Percentiles rank a stretch among this genome's conserved stretches.
Evolutionary conservation across 176 grass and related monocot genomes (phyloP).

Genomic region (Panicum miliaceum): DNA sequence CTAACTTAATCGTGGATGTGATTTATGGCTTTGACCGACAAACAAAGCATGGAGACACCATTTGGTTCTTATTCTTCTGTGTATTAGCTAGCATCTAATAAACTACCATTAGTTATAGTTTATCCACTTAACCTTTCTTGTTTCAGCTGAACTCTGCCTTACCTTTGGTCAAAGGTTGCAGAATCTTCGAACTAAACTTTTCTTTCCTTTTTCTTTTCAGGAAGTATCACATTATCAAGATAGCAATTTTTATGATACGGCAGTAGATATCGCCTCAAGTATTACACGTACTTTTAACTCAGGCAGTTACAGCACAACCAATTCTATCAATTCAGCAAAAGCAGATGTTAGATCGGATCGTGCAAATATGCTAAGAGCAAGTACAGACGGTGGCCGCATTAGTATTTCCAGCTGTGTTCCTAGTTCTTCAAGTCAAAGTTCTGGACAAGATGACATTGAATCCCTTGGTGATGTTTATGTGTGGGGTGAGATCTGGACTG

Average conservation of each 20-base stretch:
- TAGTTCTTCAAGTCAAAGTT: conserved; percentile 77
- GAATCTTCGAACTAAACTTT: neutral
- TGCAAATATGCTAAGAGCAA: conserved; percentile 88
- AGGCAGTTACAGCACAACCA: conserved; percentile 28
- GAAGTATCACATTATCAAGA: conserved; percentile 62
- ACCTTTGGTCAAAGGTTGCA: conserved; percentile 14
- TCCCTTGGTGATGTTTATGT: conserved; percentile 93
- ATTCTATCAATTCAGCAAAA: conserved; percentile 56
- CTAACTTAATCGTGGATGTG: neutral
- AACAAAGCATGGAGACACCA: neutral
- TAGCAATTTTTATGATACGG: conserved; percentile 45
- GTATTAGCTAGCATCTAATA: neutral
- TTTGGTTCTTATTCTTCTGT: conserved; percentile 20
- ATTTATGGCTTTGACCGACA: neutral
- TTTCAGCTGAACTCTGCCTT: neutral
- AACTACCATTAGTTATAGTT: neutral
- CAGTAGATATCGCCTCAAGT: conserved; percentile 54
- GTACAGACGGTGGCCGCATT: conserved; percentile 65
- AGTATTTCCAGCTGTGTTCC: conserved; percentile 87
- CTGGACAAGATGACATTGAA: conserved; percentile 80
- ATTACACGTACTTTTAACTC: conserved; percentile 57
- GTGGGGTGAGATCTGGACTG: conserved; percentile 91
- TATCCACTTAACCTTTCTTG: conserved; percentile 6
- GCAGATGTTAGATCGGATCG: conserved; percentile 68
- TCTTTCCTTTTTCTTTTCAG: conserved; percentile 45